Conservation (phyloP, 2,329 filamentous ascomycete genomes). For the Dothistroma septosporum region DNA sequence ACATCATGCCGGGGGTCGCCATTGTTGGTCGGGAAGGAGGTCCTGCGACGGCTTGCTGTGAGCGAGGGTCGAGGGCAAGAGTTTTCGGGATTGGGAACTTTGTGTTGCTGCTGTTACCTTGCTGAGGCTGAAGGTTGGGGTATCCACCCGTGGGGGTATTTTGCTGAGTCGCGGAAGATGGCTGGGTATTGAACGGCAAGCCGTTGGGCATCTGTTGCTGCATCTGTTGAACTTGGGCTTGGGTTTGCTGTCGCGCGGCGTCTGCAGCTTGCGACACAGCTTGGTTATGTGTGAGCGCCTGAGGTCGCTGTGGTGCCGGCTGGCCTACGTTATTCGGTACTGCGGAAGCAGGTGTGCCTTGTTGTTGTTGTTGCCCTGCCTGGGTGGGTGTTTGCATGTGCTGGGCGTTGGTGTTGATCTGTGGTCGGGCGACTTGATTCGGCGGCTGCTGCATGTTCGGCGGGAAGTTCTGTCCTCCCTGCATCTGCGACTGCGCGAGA, state of each 20-base stretch:
- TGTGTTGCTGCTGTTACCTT: constrained; percentile 42
- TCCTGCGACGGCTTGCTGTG: constrained; percentile 71
- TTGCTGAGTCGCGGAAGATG: constrained; percentile 22
- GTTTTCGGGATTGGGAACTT: constrained; percentile 83
- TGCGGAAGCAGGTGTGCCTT: constrained; percentile 17
- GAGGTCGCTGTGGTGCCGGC: constrained; percentile 26
- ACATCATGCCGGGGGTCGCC: constrained; percentile 78
- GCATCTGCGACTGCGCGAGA: constrained; percentile 21
- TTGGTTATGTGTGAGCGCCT: constrained; percentile 42
- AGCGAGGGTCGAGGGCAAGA: constrained; percentile 66
- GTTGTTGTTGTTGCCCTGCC: constrained; percentile 20
- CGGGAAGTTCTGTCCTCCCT: constrained; percentile 7
- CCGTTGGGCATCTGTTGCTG: constrained; percentile 26
- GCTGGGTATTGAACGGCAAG: constrained; percentile 21
- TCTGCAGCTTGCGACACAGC: constrained; percentile 40
- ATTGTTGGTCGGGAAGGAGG: constrained; percentile 73
- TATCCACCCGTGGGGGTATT: constrained; percentile 22
- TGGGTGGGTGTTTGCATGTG: constrained; percentile 22
- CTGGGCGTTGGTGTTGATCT: constrained; percentile 19
- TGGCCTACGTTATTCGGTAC: constrained; percentile 20
- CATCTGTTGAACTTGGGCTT: constrained; percentile 17
- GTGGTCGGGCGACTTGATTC: constrained; percentile 18
- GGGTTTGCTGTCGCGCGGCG: constrained; percentile 15
- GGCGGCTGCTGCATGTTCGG: constrained; percentile 29
- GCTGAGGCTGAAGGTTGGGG: constrained; percentile 25